Evolutionary conservation across 2,329 filamentous ascomycete genomes (phyloP).

Genomic region (Pseudogymnoascus sp.): DNA sequence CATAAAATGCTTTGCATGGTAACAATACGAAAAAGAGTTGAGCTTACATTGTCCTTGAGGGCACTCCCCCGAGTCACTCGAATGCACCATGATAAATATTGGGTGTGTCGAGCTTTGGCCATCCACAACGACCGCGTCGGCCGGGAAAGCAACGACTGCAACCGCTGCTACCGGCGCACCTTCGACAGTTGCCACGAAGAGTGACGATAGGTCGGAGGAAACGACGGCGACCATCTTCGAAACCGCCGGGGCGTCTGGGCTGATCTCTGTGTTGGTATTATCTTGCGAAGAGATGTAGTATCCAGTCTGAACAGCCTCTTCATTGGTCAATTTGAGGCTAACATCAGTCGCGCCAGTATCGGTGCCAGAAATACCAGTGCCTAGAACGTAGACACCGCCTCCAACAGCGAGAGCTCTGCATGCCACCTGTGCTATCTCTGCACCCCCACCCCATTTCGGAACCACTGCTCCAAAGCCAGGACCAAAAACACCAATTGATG

Average conservation of each 20-base stretch:
- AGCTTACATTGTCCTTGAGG: conserved; percentile 83
- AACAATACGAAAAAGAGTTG: conserved; percentile 14
- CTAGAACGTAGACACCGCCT: conserved; percentile 82
- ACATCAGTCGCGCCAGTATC: conserved; percentile 25
- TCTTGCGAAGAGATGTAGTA: conserved; percentile 29
- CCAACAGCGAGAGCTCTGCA: conserved; percentile 89
- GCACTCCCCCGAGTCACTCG: conserved; percentile 88
- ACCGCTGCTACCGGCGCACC: conserved; percentile 70
- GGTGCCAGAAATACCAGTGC: conserved; percentile 51
- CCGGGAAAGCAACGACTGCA: conserved; percentile 60
- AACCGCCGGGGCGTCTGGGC: conserved; percentile 29
- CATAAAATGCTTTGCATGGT: conserved; percentile 47
- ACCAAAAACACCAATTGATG: conserved; percentile 81
- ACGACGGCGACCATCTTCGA: conserved; percentile 63
- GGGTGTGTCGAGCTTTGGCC: conserved; percentile 37
- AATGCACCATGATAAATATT: conserved; percentile 64
- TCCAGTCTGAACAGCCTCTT: conserved; percentile 48
- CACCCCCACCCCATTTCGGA: conserved; percentile 85
- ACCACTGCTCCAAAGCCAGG: conserved; percentile 83
- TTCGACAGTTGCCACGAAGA: conserved; percentile 69
- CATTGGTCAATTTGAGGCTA: conserved; percentile 48
- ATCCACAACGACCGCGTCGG: conserved; percentile 37
- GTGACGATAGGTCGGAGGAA: conserved; percentile 51
- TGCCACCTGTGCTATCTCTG: conserved; percentile 84
- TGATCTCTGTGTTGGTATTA: conserved; percentile 1